Conservation (phyloP, 352 stramenopile genomes). For the Thraustotheca clavata region DNA sequence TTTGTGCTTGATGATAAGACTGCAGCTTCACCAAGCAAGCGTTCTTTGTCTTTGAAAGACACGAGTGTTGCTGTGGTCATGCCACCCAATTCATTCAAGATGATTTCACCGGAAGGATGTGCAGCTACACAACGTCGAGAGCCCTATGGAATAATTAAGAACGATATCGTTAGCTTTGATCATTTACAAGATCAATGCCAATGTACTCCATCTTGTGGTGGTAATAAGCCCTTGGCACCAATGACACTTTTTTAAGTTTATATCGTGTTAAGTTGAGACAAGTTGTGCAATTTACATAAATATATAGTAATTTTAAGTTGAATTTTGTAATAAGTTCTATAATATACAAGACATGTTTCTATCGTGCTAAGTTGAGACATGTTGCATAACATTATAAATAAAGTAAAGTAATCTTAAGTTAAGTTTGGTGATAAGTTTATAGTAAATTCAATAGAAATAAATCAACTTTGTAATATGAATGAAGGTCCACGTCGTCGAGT, state of each 20-base stretch:
- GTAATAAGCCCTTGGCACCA: neutral
- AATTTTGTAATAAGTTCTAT: too few relatives aligned
- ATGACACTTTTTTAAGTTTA: conserved; percentile 6
- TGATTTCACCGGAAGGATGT: conserved; percentile 58
- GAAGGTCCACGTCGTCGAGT: too few relatives aligned
- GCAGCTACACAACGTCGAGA: conserved; percentile 73
- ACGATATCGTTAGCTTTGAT: neutral
- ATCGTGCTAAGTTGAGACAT: too few relatives aligned
- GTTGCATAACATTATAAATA: too few relatives aligned
- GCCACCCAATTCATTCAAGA: conserved; percentile 82
- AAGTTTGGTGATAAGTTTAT: too few relatives aligned
- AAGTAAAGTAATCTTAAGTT: too few relatives aligned
- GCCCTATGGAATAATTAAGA: conserved; percentile 30
- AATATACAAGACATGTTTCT: too few relatives aligned
- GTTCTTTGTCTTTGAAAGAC: conserved; percentile 81
- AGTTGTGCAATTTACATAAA: too few relatives aligned
- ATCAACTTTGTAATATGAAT: too few relatives aligned
- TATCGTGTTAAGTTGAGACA: too few relatives aligned
- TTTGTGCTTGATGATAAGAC: conserved; percentile 80
- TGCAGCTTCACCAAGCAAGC: conserved; percentile 75
- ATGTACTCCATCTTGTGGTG: conserved; percentile 29
- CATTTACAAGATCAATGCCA: conserved; percentile 70
- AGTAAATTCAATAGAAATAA: too few relatives aligned
- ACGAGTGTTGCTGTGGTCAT: conserved; percentile 83
- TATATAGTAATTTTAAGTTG: too few relatives aligned